Conservation (phyloP, 305 asterid species). For the Solanum hybrid region DNA sequence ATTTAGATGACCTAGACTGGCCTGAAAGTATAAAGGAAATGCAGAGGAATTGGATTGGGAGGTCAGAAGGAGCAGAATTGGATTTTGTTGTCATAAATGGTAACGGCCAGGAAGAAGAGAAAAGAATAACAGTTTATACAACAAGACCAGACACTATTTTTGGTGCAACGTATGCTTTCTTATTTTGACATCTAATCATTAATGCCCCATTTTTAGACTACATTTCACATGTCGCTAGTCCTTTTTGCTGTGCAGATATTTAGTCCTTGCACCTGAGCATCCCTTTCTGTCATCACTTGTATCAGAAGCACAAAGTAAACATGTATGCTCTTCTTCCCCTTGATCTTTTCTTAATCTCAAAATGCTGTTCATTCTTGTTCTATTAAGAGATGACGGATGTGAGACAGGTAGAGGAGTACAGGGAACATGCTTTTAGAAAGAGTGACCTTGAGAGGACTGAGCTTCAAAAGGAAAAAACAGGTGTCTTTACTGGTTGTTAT, state of each 20-base stretch:
- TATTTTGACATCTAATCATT: slow-evolving; percentile 1
- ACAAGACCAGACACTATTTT: slow-evolving; percentile 93
- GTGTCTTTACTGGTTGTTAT: slow-evolving; percentile 84
- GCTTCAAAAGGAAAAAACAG: slow-evolving; percentile 92
- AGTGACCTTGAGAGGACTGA: slow-evolving; percentile 97
- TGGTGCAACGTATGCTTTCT: slow-evolving; percentile 80
- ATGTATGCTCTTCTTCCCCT: slow-evolving; percentile 35
- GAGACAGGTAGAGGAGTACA: slow-evolving; percentile 77
- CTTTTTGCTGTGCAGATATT: slow-evolving; percentile 46
- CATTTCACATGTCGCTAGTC: slow-evolving; percentile 11
- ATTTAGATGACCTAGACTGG: slow-evolving; percentile 93
- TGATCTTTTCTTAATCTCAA: neutral
- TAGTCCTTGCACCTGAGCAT: slow-evolving; percentile 94
- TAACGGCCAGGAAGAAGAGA: slow-evolving; percentile 38
- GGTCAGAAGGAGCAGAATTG: slow-evolving; percentile 92
- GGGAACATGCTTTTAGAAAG: slow-evolving; percentile 75
- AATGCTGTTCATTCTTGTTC: neutral
- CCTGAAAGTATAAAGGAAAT: slow-evolving; percentile 96
- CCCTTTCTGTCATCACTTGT: slow-evolving; percentile 51
- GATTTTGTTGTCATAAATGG: slow-evolving; percentile 44
- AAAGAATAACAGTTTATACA: slow-evolving; percentile 67
- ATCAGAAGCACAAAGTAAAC: slow-evolving; percentile 50
- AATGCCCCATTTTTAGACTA: slow-evolving; percentile 1
- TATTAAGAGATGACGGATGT: neutral
- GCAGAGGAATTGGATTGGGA: slow-evolving; percentile 99